Evolutionary conservation across 352 stramenopile species (phyloP).

Genomic region (Salisapilia sapeloensis): DNA sequence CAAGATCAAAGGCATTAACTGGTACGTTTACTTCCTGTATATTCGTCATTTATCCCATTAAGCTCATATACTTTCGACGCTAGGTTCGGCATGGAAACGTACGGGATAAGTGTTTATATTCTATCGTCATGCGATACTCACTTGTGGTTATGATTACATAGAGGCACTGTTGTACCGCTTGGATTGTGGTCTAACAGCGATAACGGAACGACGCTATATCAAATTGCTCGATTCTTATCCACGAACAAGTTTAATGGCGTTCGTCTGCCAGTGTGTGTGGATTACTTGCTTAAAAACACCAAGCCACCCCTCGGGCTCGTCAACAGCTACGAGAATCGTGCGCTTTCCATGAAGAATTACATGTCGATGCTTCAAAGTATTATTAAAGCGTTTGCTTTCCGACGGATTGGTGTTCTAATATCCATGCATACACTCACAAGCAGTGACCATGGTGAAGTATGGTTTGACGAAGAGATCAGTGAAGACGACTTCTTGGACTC

Average conservation of each 20-base stretch:
- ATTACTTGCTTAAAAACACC: conserved; percentile 56
- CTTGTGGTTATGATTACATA: conserved; percentile 1
- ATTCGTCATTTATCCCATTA: not conserved
- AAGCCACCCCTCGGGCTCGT: conserved; percentile 36
- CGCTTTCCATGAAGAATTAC: conserved; percentile 50
- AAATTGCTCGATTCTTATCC: conserved; percentile 15
- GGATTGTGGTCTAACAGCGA: conserved; percentile 6
- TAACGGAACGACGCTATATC: conserved; percentile 11
- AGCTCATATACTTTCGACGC: not conserved
- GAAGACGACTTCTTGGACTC: conserved; percentile 11
- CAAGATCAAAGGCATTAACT: conserved; percentile 7
- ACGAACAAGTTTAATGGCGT: conserved; percentile 28
- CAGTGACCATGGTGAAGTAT: conserved; percentile 1
- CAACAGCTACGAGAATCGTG: conserved; percentile 50
- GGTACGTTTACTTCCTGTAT: conserved; percentile 2
- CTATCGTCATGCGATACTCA: not conserved
- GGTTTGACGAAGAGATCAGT: conserved; percentile 3
- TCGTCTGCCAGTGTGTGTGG: conserved; percentile 26
- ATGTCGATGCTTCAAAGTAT: conserved; percentile 10
- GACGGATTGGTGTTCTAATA: conserved; percentile 3
- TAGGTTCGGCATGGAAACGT: conserved; percentile 10
- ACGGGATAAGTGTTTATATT: too few relatives aligned
- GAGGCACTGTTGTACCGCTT: conserved; percentile 2
- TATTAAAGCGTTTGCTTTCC: conserved; percentile 2
- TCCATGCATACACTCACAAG: conserved; percentile 4